Percentiles rank a stretch among this genome's conserved stretches.
Conservation (phyloP, 2,329 filamentous ascomycete species). For the Aspergillus glaucus region DNA sequence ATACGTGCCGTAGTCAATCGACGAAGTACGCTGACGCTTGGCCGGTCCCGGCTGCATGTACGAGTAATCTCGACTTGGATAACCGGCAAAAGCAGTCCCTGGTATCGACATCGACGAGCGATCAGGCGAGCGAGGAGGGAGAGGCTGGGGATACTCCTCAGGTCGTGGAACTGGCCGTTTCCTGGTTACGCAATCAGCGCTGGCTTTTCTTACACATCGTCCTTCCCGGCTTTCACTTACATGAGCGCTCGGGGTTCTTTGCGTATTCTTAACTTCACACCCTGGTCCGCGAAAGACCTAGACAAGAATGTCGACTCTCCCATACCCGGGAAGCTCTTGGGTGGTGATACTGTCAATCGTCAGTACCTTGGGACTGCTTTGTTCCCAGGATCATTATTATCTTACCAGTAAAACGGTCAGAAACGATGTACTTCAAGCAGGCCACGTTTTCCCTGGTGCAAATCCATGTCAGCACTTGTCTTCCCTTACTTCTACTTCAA, state of each 20-base stretch:
- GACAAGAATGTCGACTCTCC: conserved; percentile 75
- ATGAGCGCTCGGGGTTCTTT: conserved; percentile 67
- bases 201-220: neutral
- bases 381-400: neutral
- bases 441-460: conserved; percentile 38
- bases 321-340: conserved; percentile 73
- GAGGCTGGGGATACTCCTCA: conserved; percentile 31
- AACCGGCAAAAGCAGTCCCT: conserved; percentile 25
- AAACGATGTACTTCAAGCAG: conserved; percentile 51
- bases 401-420: conserved; percentile 63
- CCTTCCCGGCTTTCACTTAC: conserved; percentile 18
- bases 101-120: conserved; percentile 31
- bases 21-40: conserved; percentile 34
- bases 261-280: conserved; percentile 71
- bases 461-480: conserved; percentile 11
- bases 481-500: neutral
- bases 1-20: conserved; percentile 34
- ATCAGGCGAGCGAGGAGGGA: conserved; percentile 34
- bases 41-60: conserved; percentile 27
- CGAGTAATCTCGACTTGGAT: conserved; percentile 30
- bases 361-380: conserved; percentile 4
- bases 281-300: conserved; percentile 77
- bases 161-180: conserved; percentile 34
- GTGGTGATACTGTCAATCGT: conserved; percentile 30
- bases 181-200: conserved; percentile 19